Percentiles rank a stretch among this genome's conserved stretches.
Evolutionary conservation across 2,329 filamentous ascomycete genomes (phyloP).

Genomic region (Fusarium floridanum): DNA sequence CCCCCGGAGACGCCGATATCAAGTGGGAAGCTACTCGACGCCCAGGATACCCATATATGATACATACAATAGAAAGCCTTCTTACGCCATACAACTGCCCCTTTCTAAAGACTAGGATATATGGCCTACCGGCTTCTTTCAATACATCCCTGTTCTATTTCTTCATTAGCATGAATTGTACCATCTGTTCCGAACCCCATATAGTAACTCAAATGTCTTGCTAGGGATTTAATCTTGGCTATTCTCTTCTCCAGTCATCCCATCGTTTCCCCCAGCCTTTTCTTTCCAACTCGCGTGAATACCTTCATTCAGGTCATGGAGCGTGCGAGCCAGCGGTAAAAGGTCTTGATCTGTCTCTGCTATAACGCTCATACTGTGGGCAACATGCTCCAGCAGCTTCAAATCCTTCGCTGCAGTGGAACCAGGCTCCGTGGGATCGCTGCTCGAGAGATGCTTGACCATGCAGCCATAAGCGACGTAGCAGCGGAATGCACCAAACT

Average conservation of each 20-base stretch:
- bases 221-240: background rate
- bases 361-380: background rate
- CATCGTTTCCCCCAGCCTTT: background rate
- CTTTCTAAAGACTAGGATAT: background rate
- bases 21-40: too few species aligned
- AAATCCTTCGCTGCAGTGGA: background rate
- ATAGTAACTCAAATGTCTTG: background rate
- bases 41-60: too few species aligned
- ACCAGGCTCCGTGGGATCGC: background rate
- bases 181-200: background rate
- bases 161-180: background rate
- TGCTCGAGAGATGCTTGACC: background rate
- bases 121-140: background rate
- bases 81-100: background rate
- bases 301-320: background rate
- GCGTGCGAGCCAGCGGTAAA: background rate
- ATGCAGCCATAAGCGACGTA: background rate
- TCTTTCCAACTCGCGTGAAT: background rate
- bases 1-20: too few species aligned
- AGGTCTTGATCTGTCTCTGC: background rate
- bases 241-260: background rate
- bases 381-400: background rate
- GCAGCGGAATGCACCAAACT: background rate
- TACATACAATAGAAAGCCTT: too few species aligned
- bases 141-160: background rate